Conservation (phyloP, 2,329 filamentous ascomycete species). For the Capronia coronata region DNA sequence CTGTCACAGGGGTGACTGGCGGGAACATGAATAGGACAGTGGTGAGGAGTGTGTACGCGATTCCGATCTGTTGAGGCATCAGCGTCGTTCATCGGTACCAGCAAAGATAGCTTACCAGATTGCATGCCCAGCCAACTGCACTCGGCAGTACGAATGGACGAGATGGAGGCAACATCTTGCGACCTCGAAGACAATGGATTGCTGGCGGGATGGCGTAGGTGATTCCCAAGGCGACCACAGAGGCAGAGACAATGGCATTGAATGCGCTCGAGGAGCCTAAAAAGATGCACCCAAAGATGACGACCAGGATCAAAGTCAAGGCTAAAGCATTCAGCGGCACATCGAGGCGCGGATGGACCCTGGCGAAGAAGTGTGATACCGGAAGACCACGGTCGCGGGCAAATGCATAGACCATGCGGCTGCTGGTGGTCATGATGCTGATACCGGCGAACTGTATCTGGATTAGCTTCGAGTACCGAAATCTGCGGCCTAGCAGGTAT, state of each 20-base stretch:
- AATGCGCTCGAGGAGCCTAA: constrained; percentile 62
- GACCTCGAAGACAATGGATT: constrained; percentile 61
- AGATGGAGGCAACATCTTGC: constrained; percentile 56
- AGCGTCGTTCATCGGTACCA: neutral
- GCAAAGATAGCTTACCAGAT: constrained; percentile 39
- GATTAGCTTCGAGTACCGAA: constrained; percentile 29
- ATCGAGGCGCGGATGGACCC: constrained; percentile 52
- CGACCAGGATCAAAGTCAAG: constrained; percentile 54
- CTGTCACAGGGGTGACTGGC: constrained; percentile 57
- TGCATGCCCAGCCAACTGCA: constrained; percentile 54
- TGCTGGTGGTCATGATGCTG: constrained; percentile 59
- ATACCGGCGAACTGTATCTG: constrained; percentile 50
- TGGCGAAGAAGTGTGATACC: constrained; percentile 44
- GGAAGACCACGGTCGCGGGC: constrained; percentile 58
- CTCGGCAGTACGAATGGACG: constrained; percentile 53
- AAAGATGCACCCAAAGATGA: constrained; percentile 64
- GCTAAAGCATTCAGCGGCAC: constrained; percentile 62
- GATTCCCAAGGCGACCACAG: constrained; percentile 64
- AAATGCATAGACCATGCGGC: constrained; percentile 62
- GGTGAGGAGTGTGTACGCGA: constrained; percentile 62
- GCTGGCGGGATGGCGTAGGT: constrained; percentile 68
- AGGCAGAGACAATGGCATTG: constrained; percentile 64
- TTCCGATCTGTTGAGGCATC: constrained; percentile 41
- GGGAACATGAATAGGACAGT: constrained; percentile 71
- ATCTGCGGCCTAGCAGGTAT: neutral